These are phyloP conservation scores for Saccharomyces hybrid DNA, from an alignment of 1,139 yeast species.

Conservation along the genomic window DNA sequence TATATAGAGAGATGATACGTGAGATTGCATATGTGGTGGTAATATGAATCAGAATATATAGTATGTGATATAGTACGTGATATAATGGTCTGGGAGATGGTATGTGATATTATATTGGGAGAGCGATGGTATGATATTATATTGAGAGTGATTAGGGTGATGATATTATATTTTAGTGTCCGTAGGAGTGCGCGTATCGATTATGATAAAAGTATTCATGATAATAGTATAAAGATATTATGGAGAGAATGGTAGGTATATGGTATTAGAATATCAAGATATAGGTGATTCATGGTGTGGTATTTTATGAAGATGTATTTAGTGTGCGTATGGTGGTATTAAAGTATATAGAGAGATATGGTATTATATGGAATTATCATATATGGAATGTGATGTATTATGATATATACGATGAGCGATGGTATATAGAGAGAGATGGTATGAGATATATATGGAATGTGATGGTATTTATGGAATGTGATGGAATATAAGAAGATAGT, in stretches of 20 bases:
- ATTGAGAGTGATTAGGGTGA: too few species aligned
- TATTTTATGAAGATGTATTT: too few species aligned
- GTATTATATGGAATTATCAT: not conserved
- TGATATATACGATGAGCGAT: not conserved
- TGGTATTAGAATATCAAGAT: conserved; percentile 5
- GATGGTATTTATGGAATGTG: too few species aligned
- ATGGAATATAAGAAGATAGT: too few species aligned
- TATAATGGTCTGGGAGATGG: not conserved
- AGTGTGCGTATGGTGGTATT: too few species aligned
- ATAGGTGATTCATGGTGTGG: not conserved
- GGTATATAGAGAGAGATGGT: not conserved
- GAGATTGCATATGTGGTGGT: too few species aligned
- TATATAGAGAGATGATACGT: too few species aligned
- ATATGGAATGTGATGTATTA: not conserved
- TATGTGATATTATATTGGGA: not conserved
- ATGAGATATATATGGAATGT: too few species aligned
- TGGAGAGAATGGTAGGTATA: conserved; percentile 2
- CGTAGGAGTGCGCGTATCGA: not conserved
- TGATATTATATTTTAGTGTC: too few species aligned
- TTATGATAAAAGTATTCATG: not conserved
- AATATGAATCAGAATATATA: not conserved
- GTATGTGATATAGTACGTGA: not conserved
- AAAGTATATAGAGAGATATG: too few species aligned
- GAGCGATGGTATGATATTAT: not conserved
- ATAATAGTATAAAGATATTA: not conserved